These are phyloP conservation scores for Aureobasidium lini DNA, from an alignment of 2,329 filamentous ascomycete genomes.

Conservation along the genomic window DNA sequence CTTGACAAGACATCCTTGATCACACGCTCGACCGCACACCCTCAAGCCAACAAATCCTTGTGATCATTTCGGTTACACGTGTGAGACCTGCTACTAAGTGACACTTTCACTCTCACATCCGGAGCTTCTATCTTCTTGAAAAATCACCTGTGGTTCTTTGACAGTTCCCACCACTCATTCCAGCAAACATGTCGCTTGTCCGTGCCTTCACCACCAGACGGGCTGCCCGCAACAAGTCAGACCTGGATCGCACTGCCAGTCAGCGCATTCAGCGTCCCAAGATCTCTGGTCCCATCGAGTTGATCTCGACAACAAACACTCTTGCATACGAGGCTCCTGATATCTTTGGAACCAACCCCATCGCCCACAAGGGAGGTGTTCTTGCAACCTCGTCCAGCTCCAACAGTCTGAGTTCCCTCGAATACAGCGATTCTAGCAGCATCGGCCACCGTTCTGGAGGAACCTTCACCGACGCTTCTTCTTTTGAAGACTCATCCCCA, in stretches of 20 bases:
- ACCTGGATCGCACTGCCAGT: constrained; percentile 41
- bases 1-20: constrained; percentile 1
- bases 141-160: not conserved
- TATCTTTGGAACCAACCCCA: constrained; percentile 39
- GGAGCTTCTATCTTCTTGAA: not conserved
- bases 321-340: constrained; percentile 91
- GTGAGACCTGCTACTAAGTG: constrained; percentile 9
- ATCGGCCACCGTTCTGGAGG: constrained; percentile 52
- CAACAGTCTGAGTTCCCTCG: constrained; percentile 50
- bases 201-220: constrained; percentile 68
- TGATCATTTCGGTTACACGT: constrained; percentile 7
- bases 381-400: constrained; percentile 27
- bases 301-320: constrained; percentile 93
- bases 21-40: constrained; percentile 4
- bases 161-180: not conserved
- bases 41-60: constrained; percentile 1
- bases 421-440: constrained; percentile 62
- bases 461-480: constrained; percentile 61
- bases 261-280: constrained; percentile 51
- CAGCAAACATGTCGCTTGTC: constrained; percentile 49
- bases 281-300: constrained; percentile 80
- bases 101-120: constrained; percentile 8
- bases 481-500: constrained; percentile 34
- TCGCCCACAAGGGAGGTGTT: constrained; percentile 20
- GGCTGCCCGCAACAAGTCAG: constrained; percentile 41